Evolutionary conservation across 2,329 filamentous ascomycete genomes (phyloP), one percentile per base, ranked within the genome.

Genomic region (Claviceps maximensis): DNA sequence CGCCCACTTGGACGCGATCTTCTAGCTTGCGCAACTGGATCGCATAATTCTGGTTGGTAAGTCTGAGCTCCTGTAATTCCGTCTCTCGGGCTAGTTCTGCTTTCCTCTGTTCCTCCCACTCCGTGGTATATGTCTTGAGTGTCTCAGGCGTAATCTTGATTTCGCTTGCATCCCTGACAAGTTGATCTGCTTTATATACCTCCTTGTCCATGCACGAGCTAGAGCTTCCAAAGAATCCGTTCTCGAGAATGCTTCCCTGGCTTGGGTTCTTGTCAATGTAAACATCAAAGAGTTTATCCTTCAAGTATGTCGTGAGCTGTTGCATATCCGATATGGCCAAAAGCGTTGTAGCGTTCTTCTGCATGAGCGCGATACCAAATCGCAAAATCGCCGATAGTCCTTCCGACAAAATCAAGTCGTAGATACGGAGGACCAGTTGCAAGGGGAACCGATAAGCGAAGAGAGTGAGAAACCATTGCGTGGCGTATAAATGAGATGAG

Each of bases 381-480:
- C 91, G 91, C 51, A 98, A 74, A 59, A 98, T 93, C 0, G 93
- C 93, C 51, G 89, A 87, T 17, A 98, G 75, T 2, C 94, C 93
- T 68, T 97, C 91, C 47, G 88, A 93, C 19, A 98, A 76, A 50
- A 98, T 93, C 53, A 98, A 73, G 65, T 98, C 93, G 69, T 97
- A 98, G 50, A 98, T 94, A 33, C 93, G 87, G 54, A 98, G 83
- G 7, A 98, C 93, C 10, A 98, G 81, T 65, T 98, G 93, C 8
- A 98, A 77, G 9, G 93, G 93, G 68, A 98, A 98, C 44, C 94
- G 87, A 68, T 98, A 98, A 33, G 91, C 89, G 65, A 98, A 98
- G n/a, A 98, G 77, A 0, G 93, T 98, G 49, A 98, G 78, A 70
- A 98, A 98, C 93, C 93, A 98, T 68, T 98, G 93, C 0, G 93